phyloP scores from a whole-genome alignment of 108 stramenopile species.

The Aurantiochytrium sp. region DNA sequence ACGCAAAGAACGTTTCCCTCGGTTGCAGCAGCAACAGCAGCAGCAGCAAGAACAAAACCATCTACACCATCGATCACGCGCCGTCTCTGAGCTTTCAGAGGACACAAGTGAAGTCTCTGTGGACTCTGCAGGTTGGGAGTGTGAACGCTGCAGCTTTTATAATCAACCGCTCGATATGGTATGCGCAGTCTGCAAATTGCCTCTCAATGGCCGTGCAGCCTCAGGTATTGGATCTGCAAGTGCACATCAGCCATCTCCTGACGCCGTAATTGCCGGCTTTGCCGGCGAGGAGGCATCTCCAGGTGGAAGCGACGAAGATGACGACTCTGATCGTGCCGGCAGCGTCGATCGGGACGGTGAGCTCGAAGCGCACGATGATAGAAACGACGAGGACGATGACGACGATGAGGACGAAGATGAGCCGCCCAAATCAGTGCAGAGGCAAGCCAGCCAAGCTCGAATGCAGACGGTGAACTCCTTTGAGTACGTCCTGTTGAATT shows the following conservation, averaged over 20 bases:
- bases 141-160: neutral
- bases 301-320: neutral
- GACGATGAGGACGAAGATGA: neutral
- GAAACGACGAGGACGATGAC: neutral
- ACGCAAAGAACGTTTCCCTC: neutral
- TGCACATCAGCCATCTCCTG: neutral
- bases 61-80: neutral
- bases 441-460: too few relatives aligned
- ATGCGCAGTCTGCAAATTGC: neutral
- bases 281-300: neutral
- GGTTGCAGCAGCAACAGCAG: neutral
- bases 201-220: neutral
- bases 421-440: too few relatives aligned
- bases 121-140: neutral
- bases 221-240: too few relatives aligned
- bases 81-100: neutral
- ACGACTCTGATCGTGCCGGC: neutral
- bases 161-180: neutral
- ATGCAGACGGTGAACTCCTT: too few relatives aligned
- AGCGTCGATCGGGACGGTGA: neutral
- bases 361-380: neutral
- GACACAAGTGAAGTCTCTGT: neutral
- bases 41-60: too few relatives aligned
- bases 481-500: neutral
- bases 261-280: neutral